phyloP scores from a whole-genome alignment of 2,329 filamentous ascomycete species.

The Nothomitra cinnamomea region DNA sequence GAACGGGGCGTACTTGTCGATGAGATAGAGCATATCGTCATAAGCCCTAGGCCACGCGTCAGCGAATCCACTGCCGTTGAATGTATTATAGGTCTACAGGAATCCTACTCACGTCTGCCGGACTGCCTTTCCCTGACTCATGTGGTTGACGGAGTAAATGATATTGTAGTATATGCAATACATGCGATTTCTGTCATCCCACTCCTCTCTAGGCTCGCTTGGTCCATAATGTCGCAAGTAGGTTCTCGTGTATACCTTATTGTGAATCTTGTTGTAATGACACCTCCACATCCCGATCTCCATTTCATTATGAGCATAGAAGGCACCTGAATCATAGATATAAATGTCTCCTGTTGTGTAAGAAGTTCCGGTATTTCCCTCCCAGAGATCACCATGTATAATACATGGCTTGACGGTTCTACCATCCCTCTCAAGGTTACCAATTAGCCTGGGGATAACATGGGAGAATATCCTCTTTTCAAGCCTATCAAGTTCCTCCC shows the following conservation, averaged over 20 bases:
- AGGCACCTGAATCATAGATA: slow-evolving; percentile 23
- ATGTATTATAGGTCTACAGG: not conserved
- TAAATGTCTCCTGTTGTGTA: slow-evolving; percentile 15
- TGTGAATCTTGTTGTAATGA: slow-evolving; percentile 10
- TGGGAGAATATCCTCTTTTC: slow-evolving; percentile 11
- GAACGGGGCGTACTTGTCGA: slow-evolving; percentile 15
- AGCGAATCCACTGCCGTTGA: not conserved
- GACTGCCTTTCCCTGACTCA: slow-evolving; percentile 6
- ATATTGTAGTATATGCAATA: slow-evolving; percentile 16
- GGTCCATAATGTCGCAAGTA: slow-evolving; percentile 13
- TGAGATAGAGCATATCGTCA: slow-evolving; percentile 15
- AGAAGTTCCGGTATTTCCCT: slow-evolving; percentile 16
- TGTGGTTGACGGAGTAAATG: slow-evolving; percentile 11
- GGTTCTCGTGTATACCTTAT: slow-evolving; percentile 10
- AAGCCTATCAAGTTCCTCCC: slow-evolving; percentile 16
- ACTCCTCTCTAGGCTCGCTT: slow-evolving; percentile 17
- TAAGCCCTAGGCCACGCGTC: slow-evolving; percentile 10
- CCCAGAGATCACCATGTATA: slow-evolving; percentile 11
- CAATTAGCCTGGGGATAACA: slow-evolving; percentile 19
- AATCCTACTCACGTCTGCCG: slow-evolving; percentile 9
- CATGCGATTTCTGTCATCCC: slow-evolving; percentile 18
- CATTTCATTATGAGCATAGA: slow-evolving; percentile 27
- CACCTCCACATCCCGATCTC: slow-evolving; percentile 18
- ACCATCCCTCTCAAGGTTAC: slow-evolving; percentile 13
- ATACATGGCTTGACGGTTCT: slow-evolving; percentile 14